These are phyloP conservation scores for Apiotrichum montevideense DNA, from an alignment of 1,284 basidiomycete species.

Conservation along the genomic window DNA sequence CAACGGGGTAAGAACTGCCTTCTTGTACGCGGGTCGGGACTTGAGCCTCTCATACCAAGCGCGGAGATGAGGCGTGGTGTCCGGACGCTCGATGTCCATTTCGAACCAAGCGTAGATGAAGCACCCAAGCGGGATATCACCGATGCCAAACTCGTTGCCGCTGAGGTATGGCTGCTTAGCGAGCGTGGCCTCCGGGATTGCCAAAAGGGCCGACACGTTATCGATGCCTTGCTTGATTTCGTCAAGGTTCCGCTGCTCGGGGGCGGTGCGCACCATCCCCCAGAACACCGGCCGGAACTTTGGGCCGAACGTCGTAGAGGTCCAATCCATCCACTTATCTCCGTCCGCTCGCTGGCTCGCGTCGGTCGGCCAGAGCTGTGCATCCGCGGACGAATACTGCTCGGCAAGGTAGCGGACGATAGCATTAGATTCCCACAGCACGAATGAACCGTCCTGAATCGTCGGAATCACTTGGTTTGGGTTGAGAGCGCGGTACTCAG, in stretches of 20 bases:
- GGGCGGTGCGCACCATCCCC: conserved; percentile 5
- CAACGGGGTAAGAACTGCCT: conserved; percentile 3
- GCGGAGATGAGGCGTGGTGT: neutral
- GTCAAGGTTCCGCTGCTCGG: conserved; percentile 4
- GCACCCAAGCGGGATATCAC: conserved; percentile 11
- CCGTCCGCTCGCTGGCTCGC: neutral
- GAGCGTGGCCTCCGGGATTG: conserved; percentile 5
- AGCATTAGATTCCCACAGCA: conserved; percentile 13
- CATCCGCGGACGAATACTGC: neutral
- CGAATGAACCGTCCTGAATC: conserved; percentile 10
- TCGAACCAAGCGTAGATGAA: conserved; percentile 8
- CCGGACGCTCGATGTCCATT: conserved; percentile 6
- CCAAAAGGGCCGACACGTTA: neutral
- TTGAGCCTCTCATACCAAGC: conserved; percentile 8
- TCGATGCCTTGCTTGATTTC: neutral
- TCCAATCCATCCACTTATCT: conserved; percentile 17
- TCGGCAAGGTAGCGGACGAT: conserved; percentile 15
- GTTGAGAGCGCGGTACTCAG: conserved; percentile 11
- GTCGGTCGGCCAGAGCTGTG: neutral
- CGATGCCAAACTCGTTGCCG: conserved; percentile 7
- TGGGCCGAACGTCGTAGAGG: neutral
- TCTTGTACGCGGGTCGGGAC: conserved; percentile 8
- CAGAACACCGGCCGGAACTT: conserved; percentile 1
- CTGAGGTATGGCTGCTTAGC: conserved; percentile 3
- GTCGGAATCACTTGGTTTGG: conserved; percentile 11